Conservation (phyloP, 305 asterid species). For the Salvia sclarea region DNA sequence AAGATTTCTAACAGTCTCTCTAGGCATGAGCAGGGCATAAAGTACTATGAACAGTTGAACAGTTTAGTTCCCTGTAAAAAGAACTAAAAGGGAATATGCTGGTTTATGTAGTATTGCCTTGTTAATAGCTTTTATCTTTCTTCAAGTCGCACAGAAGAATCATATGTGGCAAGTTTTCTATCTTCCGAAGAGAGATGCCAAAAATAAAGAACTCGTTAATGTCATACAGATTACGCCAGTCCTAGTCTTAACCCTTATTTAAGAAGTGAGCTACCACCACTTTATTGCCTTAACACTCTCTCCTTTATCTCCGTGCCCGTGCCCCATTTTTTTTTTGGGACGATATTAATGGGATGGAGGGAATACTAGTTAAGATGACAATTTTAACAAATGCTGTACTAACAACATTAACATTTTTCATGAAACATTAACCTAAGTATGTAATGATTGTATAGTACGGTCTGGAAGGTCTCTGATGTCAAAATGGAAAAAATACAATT, state of each 20-base stretch:
- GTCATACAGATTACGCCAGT: background rate
- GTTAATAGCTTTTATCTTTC: background rate
- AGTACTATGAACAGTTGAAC: background rate
- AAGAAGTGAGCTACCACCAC: too few species aligned
- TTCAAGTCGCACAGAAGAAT: background rate
- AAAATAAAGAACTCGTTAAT: background rate
- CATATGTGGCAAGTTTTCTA: background rate
- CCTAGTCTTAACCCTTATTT: background rate
- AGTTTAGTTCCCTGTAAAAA: background rate
- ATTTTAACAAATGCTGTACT: background rate
- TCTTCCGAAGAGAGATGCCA: background rate
- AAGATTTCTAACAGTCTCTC: background rate
- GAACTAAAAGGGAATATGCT: background rate
- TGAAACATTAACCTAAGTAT: background rate
- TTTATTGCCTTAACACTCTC: too few species aligned
- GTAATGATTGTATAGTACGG: background rate
- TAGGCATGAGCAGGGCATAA: background rate
- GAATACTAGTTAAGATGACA: background rate
- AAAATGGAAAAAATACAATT: background rate
- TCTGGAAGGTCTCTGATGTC: slow-evolving; percentile 4
- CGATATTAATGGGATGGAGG: too few species aligned
- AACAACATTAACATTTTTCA: background rate
- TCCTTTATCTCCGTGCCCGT: too few species aligned
- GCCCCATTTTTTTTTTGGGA: too few species aligned
- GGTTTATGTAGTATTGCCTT: background rate